Percentiles rank a stretch among this genome's conserved stretches.
Evolutionary conservation across 2,329 filamentous ascomycete species (phyloP).

Genomic region (Epichloe festucae): DNA sequence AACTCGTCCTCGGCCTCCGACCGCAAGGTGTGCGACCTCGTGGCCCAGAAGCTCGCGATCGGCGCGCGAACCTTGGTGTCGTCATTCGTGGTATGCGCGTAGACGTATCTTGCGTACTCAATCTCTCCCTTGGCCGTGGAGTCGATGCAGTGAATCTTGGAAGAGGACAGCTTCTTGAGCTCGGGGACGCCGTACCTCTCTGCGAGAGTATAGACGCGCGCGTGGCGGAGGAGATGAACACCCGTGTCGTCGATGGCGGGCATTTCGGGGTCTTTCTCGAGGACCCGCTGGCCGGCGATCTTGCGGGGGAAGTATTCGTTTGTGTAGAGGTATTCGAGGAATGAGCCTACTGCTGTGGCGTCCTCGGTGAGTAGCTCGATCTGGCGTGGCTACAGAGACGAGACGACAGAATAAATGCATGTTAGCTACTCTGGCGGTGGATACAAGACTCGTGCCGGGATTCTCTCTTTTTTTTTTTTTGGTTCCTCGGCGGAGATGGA

Average conservation of each 20-base stretch:
- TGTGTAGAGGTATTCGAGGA: slow-evolving; percentile 29
- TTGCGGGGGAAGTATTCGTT: slow-evolving; percentile 58
- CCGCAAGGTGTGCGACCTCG: slow-evolving; percentile 64
- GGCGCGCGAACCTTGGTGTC: slow-evolving; percentile 67
- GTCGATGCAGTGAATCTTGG: slow-evolving; percentile 86
- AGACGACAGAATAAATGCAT: not conserved
- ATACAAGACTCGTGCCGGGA: no score
- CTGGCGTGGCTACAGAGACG: slow-evolving; percentile 37
- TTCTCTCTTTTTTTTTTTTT: no score
- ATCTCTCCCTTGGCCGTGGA: slow-evolving; percentile 84
- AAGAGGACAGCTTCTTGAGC: slow-evolving; percentile 65
- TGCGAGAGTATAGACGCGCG: slow-evolving; percentile 78
- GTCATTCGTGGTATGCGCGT: slow-evolving; percentile 57
- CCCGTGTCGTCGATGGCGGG: slow-evolving; percentile 64
- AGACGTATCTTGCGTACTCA: slow-evolving; percentile 81
- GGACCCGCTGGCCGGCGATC: slow-evolving; percentile 46
- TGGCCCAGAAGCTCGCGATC: slow-evolving; percentile 85
- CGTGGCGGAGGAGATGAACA: slow-evolving; percentile 74
- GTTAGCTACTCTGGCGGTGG: not conserved
- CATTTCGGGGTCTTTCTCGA: slow-evolving; percentile 55
- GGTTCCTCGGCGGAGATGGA: not conserved
- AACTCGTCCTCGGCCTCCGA: slow-evolving; percentile 82
- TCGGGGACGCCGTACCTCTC: slow-evolving; percentile 57
- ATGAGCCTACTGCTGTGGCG: slow-evolving; percentile 23
- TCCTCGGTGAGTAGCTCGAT: slow-evolving; percentile 45